Conservation (phyloP, 345 rosid species). For the Pugionium dolabratum region DNA sequence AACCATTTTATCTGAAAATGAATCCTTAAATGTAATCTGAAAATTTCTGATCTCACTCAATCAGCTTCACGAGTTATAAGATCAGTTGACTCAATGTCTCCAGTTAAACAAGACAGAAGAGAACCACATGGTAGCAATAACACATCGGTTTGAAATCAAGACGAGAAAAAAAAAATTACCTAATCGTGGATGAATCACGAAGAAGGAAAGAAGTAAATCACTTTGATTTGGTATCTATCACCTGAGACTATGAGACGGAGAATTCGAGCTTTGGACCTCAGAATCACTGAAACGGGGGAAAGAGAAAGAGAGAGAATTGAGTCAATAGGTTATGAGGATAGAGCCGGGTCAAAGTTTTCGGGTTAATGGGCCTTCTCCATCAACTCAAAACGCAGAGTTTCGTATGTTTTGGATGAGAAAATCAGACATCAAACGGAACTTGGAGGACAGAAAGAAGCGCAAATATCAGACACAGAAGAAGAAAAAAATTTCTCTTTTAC, state of each 20-base stretch:
- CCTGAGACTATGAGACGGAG: neutral
- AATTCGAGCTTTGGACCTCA: neutral
- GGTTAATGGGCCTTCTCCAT: slow-evolving; percentile 11
- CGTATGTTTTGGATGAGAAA: slow-evolving; percentile 18
- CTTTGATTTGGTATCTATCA: slow-evolving; percentile 17
- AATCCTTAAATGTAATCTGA: neutral
- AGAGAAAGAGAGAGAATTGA: neutral
- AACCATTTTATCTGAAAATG: no score
- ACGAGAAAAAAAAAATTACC: neutral
- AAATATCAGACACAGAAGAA: slow-evolving; percentile 3
- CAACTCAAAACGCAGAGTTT: slow-evolving; percentile 6
- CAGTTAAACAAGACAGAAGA: neutral
- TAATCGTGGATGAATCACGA: neutral
- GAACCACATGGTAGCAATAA: neutral
- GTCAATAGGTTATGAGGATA: neutral
- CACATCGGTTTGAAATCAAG: neutral
- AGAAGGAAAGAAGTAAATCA: neutral
- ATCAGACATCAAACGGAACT: neutral
- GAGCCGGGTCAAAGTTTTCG: slow-evolving; percentile 17
- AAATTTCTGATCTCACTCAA: slow-evolving; percentile 9
- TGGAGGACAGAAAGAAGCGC: slow-evolving; percentile 17
- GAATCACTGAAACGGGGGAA: slow-evolving; percentile 8
- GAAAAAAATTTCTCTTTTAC: neutral
- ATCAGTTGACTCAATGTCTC: neutral
- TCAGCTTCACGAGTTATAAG: neutral